Percentiles rank a stretch among this genome's conserved stretches.
Conservation (phyloP, 1,139 yeast genomes). For the Diutina neorugosa region DNA sequence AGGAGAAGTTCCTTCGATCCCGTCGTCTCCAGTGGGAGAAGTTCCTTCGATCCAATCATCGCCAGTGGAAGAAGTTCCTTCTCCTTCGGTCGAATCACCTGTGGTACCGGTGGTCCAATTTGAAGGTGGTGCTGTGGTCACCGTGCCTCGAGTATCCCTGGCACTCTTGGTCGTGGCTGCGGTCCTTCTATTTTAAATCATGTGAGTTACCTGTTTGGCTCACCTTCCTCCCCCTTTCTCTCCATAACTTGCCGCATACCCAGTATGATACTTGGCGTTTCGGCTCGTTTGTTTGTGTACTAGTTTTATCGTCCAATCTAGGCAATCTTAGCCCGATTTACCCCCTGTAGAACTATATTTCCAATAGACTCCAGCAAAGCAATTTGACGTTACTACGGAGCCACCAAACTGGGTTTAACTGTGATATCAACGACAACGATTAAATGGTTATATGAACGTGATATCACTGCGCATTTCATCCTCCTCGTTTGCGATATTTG, state of each 20-base stretch:
- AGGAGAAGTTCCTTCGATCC: background rate
- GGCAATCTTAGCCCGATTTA: background rate
- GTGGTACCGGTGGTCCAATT: background rate
- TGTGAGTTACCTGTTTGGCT: too few relatives aligned
- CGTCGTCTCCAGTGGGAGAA: background rate
- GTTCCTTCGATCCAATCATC: background rate
- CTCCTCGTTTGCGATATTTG: too few relatives aligned
- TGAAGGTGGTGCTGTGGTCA: background rate
- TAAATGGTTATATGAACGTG: too few relatives aligned
- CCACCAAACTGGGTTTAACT: too few relatives aligned
- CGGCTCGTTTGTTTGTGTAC: background rate
- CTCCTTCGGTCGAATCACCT: background rate
- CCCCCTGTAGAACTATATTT: too few relatives aligned
- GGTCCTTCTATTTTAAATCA: background rate
- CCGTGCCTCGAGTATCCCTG: background rate
- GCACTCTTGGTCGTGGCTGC: background rate
- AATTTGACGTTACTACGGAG: too few relatives aligned
- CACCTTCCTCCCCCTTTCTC: background rate
- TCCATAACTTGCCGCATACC: background rate
- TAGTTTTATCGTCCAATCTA: background rate
- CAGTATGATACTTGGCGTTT: background rate
- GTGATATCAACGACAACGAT: too few relatives aligned
- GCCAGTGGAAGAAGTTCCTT: background rate
- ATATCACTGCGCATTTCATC: too few relatives aligned
- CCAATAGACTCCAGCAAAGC: too few relatives aligned